Conservation (phyloP, 1,139 yeast species). For the Candida pseudoviswanathii region DNA sequence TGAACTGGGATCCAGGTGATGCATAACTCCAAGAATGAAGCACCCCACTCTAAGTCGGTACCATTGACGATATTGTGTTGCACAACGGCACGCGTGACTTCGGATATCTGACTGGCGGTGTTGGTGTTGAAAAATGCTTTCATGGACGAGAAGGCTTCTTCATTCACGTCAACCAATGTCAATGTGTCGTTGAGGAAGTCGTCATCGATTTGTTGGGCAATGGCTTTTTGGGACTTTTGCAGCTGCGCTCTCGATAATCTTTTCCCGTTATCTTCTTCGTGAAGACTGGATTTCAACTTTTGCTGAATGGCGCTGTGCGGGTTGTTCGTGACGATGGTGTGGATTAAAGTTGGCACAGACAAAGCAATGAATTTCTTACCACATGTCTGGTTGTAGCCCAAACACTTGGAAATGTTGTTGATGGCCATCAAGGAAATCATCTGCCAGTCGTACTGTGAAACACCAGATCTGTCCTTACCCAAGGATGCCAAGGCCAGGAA, state of each 20-base stretch:
- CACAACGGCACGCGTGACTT: slow-evolving; percentile 49
- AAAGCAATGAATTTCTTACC: slow-evolving; percentile 39
- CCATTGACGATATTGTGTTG: slow-evolving; percentile 30
- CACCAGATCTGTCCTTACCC: slow-evolving; percentile 21
- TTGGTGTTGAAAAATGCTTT: slow-evolving; percentile 53
- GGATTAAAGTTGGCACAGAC: slow-evolving; percentile 45
- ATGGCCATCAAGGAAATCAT: slow-evolving; percentile 49
- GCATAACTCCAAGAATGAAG: slow-evolving; percentile 60
- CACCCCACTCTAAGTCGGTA: slow-evolving; percentile 49
- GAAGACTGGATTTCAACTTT: slow-evolving; percentile 26
- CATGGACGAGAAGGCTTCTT: slow-evolving; percentile 47
- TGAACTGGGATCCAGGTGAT: slow-evolving; percentile 89
- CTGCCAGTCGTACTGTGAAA: slow-evolving; percentile 47
- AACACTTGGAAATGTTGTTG: slow-evolving; percentile 44
- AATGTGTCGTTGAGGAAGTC: slow-evolving; percentile 35
- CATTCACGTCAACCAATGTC: slow-evolving; percentile 29
- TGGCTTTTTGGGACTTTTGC: slow-evolving; percentile 22
- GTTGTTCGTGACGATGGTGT: slow-evolving; percentile 25
- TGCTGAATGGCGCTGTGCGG: slow-evolving; percentile 22
- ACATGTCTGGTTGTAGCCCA: slow-evolving; percentile 41
- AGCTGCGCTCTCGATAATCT: slow-evolving; percentile 30
- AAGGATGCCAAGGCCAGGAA: slow-evolving; percentile 36
- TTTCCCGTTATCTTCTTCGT: slow-evolving; percentile 27
- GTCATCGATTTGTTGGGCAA: slow-evolving; percentile 22
- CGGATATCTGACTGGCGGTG: slow-evolving; percentile 49